These are phyloP conservation scores for Vitis hybrid DNA, from an alignment of 177 flowering plant genomes.

Conservation along the genomic window DNA sequence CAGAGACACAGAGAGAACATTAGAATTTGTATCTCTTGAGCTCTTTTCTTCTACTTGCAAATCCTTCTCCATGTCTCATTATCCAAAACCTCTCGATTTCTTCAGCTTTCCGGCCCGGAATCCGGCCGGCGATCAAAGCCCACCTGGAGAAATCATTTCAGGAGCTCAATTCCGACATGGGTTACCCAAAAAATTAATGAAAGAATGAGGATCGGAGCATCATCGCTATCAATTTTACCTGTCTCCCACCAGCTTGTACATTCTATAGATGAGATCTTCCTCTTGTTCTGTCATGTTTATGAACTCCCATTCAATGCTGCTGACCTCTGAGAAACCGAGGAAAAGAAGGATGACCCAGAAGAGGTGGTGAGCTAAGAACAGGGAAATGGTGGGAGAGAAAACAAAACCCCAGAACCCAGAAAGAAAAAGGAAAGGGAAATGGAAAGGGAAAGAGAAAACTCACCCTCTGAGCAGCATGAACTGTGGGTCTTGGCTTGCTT, in stretches of 20 bases:
- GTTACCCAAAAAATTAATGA: too few species aligned
- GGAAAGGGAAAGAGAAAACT: background rate
- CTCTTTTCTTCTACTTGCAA: conserved; percentile 16
- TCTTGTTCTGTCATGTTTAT: conserved; percentile 76
- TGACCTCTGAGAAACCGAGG: conserved; percentile 43
- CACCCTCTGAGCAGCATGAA: conserved; percentile 40
- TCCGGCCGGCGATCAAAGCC: conserved; percentile 37
- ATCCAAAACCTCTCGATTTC: conserved; percentile 51
- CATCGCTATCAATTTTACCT: conserved; percentile 36
- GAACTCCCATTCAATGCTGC: conserved; percentile 71
- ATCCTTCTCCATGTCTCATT: conserved; percentile 39
- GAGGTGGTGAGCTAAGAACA: too few species aligned
- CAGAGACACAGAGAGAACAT: background rate
- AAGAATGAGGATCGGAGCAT: too few species aligned
- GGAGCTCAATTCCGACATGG: too few species aligned
- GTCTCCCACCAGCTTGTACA: conserved; percentile 82
- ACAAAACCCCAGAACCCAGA: background rate
- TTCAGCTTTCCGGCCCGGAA: conserved; percentile 40
- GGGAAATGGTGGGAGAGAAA: background rate
- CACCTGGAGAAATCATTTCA: conserved; percentile 24
- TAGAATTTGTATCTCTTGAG: conserved; percentile 6
- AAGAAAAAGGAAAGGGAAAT: background rate
- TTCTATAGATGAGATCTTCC: conserved; percentile 82
- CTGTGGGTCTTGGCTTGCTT: conserved; percentile 35
- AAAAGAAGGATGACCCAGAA: background rate